Percentiles rank a stretch among this genome's conserved stretches.
Evolutionary conservation across 306 rosid genomes (phyloP).

Genomic region (Fragaria vesca): DNA sequence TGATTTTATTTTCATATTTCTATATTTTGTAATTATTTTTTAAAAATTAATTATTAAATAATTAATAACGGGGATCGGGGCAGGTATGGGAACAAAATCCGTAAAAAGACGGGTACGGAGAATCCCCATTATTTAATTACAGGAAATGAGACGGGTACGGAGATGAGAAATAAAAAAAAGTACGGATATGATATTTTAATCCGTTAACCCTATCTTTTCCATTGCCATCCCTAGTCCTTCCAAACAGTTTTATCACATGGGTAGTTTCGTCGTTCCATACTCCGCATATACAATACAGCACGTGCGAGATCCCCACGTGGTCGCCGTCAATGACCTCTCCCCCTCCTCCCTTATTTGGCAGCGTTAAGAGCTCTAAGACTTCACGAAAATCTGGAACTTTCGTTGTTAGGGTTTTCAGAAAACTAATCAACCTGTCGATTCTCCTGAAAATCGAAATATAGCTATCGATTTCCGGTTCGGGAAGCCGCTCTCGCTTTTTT

Average conservation of each 20-base stretch:
- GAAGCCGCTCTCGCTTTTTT: background rate
- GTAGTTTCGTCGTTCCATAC: background rate
- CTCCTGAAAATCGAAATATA: conserved; percentile 14
- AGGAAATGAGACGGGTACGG: no score
- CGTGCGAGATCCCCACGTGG: conserved; percentile 28
- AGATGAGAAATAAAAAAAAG: no score
- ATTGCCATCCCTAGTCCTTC: no score
- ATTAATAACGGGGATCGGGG: no score
- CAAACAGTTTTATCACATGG: background rate
- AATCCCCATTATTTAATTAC: no score
- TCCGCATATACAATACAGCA: background rate
- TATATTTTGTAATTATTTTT: no score
- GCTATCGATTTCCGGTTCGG: background rate
- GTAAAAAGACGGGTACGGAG: no score
- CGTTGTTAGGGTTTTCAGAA: conserved; percentile 42
- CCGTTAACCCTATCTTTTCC: no score
- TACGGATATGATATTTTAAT: no score
- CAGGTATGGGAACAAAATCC: no score
- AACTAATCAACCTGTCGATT: conserved; percentile 24
- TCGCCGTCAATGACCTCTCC: conserved; percentile 30
- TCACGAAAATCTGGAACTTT: background rate
- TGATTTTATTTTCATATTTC: no score
- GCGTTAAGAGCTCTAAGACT: conserved; percentile 21
- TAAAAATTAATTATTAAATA: no score
- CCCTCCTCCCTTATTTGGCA: background rate